A percentile compares a stretch with the other conserved stretches of the same genome.
phyloP scores from a whole-genome alignment of 2,329 filamentous ascomycete species.

The Nemania abortiva region DNA sequence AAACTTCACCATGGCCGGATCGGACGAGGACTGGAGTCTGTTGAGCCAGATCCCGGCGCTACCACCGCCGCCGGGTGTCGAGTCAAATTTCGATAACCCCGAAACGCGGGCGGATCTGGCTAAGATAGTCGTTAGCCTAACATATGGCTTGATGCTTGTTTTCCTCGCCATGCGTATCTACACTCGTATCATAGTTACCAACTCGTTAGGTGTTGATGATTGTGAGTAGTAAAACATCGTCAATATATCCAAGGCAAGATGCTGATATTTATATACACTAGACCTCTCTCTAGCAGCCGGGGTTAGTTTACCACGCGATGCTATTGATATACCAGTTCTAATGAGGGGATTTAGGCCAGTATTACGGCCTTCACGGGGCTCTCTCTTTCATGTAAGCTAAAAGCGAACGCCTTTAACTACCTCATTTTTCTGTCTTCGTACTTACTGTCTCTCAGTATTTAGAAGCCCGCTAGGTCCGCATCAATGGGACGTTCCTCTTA shows the following conservation, averaged over 20 bases:
- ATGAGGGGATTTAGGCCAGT: constrained; percentile 25
- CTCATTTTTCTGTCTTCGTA: not conserved
- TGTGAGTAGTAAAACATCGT: constrained; percentile 31
- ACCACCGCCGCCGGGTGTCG: constrained; percentile 38
- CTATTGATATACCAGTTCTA: not conserved
- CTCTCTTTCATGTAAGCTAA: constrained; percentile 33
- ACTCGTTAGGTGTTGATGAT: constrained; percentile 38
- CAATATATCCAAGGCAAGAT: not conserved
- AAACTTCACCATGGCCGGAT: constrained; percentile 17
- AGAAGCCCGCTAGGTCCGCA: constrained; percentile 37
- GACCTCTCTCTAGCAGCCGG: constrained; percentile 40
- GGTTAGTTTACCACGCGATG: constrained; percentile 33
- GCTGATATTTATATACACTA: constrained; percentile 32
- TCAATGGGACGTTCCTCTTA: constrained; percentile 43
- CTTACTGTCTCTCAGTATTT: constrained; percentile 36
- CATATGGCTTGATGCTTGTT: constrained; percentile 39
- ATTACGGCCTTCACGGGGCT: constrained; percentile 39
- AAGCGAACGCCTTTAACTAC: not conserved
- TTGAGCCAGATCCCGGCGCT: constrained; percentile 34
- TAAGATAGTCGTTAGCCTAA: constrained; percentile 37
- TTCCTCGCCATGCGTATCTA: constrained; percentile 42
- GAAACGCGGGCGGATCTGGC: constrained; percentile 28
- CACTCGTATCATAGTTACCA: constrained; percentile 35
- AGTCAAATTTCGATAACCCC: constrained; percentile 37
- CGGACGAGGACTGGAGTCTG: constrained; percentile 15